A percentile compares a stretch with the other conserved stretches of the same genome.
These are phyloP conservation scores for Annulohypoxylon stygium DNA, from an alignment of 495 filamentous ascomycete genomes.

Conservation along the genomic window DNA sequence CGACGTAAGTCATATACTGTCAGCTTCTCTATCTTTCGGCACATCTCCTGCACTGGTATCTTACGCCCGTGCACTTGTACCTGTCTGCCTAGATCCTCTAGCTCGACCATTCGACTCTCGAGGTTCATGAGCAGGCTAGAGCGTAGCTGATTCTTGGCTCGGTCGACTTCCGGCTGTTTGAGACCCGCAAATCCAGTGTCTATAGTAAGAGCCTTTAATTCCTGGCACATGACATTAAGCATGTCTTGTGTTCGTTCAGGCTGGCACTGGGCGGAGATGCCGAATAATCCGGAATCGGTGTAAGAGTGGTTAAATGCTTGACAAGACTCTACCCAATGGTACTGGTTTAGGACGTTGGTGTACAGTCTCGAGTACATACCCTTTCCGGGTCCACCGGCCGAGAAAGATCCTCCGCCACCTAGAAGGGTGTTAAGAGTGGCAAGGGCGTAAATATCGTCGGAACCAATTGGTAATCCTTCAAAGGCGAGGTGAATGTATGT, in stretches of 20 bases:
- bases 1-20: constrained; percentile 84
- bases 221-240: constrained; percentile 93
- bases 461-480: constrained; percentile 91
- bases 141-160: constrained; percentile 98
- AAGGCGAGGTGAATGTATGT: constrained; percentile 96
- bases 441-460: constrained; percentile 93
- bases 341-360: constrained; percentile 96
- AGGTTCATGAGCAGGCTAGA: constrained; percentile 96
- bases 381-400: constrained; percentile 96
- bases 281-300: constrained; percentile 94
- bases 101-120: constrained; percentile 95
- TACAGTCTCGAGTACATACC: constrained; percentile 98
- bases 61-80: constrained; percentile 95
- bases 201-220: constrained; percentile 81
- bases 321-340: constrained; percentile 96
- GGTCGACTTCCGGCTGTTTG: constrained; percentile 82
- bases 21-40: constrained; percentile 82
- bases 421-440: constrained; percentile 97
- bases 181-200: constrained; percentile 77
- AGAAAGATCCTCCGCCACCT: constrained; percentile 96
- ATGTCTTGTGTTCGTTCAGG: constrained; percentile 81
- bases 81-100: constrained; percentile 97
- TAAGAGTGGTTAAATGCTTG: constrained; percentile 97
- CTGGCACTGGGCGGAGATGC: constrained; percentile 87
- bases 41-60: constrained; percentile 94